A percentile compares a stretch with the other conserved stretches of the same genome.
Conservation (phyloP, 208 protist genomes). For the Leishmania amazonensis region DNA sequence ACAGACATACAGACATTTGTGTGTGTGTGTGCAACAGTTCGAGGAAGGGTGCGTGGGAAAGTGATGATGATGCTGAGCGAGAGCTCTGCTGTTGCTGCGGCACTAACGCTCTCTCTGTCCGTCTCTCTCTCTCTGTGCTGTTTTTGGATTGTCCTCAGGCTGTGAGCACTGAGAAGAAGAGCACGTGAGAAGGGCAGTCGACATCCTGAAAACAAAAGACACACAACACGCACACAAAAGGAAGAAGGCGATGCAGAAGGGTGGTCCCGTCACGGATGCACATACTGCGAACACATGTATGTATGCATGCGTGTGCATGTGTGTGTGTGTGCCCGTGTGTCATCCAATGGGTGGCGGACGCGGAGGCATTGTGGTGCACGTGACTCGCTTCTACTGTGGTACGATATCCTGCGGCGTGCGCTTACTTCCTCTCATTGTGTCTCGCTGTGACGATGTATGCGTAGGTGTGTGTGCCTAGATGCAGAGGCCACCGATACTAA, state of each 20-base stretch:
- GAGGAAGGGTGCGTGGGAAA: not conserved
- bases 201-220: not conserved
- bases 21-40: not conserved
- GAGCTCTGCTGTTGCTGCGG: not conserved
- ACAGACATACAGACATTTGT: not conserved
- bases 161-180: not conserved
- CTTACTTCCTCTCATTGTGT: constrained; percentile 25
- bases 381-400: not conserved
- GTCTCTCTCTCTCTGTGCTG: not conserved
- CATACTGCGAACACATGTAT: not conserved
- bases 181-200: not conserved
- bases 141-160: not conserved
- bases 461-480: not conserved
- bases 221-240: not conserved
- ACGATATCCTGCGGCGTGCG: constrained; percentile 2
- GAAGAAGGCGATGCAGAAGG: not conserved
- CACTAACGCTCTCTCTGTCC: not conserved
- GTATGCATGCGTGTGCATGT: not conserved
- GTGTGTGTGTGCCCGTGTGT: not conserved
- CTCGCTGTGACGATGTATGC: not conserved
- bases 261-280: not conserved
- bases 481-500: not conserved
- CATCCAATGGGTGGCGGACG: not conserved
- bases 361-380: not conserved
- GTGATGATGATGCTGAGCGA: not conserved